phyloP scores from a whole-genome alignment of 225 moss, liverwort and hornwort genomes.

The Antitrichia curtipendula region DNA sequence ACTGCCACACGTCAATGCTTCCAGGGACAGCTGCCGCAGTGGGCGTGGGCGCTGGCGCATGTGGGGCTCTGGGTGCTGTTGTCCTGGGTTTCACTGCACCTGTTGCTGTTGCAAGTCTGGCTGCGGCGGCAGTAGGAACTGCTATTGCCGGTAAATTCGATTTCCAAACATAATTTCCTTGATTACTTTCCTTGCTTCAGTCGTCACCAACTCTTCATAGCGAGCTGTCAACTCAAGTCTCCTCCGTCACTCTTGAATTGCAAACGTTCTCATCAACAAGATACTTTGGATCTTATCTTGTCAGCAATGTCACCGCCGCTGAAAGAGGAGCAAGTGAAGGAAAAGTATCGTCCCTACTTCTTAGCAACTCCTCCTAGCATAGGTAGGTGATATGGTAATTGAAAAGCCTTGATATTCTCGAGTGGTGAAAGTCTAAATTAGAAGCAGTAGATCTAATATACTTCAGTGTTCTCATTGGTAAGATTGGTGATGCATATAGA shows the following conservation, averaged over 20 bases:
- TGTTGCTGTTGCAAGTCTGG: conserved; percentile 55
- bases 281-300: neutral
- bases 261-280: neutral
- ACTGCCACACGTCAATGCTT: neutral
- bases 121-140: conserved; percentile 67
- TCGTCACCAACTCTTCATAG: neutral
- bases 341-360: conserved; percentile 21
- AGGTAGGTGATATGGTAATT: conserved; percentile 6
- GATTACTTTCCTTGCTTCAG: neutral
- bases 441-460: neutral
- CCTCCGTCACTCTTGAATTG: neutral
- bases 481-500: neutral
- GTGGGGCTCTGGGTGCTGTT: conserved; percentile 63
- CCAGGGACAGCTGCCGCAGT: conserved; percentile 15
- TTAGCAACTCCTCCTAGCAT: conserved; percentile 1
- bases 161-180: neutral
- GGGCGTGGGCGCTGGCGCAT: conserved; percentile 35
- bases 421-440: neutral
- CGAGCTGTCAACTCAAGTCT: neutral
- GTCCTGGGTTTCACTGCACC: conserved; percentile 75
- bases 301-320: conserved; percentile 36
- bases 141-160: conserved; percentile 52
- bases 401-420: neutral
- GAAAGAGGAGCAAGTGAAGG: conserved; percentile 30
- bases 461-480: neutral